Evolutionary conservation across 768 basidiomycete genomes (phyloP), one percentile per base, ranked within the genome.

Genomic region (Lentinula raphanica): DNA sequence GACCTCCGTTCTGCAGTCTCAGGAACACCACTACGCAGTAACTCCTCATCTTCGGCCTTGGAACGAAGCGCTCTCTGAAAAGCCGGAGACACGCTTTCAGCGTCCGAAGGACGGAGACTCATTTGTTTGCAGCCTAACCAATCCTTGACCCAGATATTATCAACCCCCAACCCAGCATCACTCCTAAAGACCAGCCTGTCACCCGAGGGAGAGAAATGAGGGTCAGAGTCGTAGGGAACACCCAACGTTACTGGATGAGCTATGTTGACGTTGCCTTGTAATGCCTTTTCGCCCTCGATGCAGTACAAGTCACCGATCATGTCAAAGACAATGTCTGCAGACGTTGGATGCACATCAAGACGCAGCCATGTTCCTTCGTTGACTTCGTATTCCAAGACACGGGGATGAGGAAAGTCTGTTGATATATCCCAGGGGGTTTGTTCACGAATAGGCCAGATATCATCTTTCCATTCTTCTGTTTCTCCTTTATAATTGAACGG

Each of bases 231-330:
- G 60, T 85, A 78, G 11, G 88, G 88, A 17, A 87, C 73, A 2
- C 88, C 88, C 0, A 75, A 71, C 27, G 88, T 71, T 32, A 90
- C 72, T 7, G 87, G 85, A 49, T 78, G 74, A 3, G 88, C 88
- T 38, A 12, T 42, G 25, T 38, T 38, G 31, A 49, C 13, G 5
- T 8, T 28, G 8, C 23, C 29, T 28, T 25, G 31, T n/a, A 38
- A 59, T 38, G 67, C 71, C 31, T 72, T 71, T 11, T 64, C 35
- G 0, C 77, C 80, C 17, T 86, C 79, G 40, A 90, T 74, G 63
- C 88, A 90, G 67, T 88, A 90, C 32, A 90, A 65, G 65, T 90
- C 87, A 1, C 88, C 88, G 7, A 85, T 69, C 80, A 90, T 87
- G 66, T 88, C 88, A 56, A 88, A 90, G 3, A 88, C 77, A 48